Conservation (phyloP, 352 stramenopile genomes). For the Pythium aquatile region DNA sequence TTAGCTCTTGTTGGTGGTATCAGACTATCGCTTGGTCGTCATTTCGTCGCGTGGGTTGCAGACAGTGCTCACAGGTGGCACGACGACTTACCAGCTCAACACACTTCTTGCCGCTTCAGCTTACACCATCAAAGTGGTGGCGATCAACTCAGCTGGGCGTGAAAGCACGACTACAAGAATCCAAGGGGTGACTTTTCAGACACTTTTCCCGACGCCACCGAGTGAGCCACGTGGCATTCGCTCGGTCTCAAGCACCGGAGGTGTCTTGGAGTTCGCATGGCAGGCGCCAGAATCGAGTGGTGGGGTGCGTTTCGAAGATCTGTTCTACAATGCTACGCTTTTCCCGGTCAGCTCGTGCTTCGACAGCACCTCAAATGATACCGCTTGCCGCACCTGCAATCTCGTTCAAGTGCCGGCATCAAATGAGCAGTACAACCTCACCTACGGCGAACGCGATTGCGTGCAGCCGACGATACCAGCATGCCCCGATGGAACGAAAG, state of each 20-base stretch:
- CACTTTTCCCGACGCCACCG: conserved; percentile 25
- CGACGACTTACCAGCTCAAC: conserved; percentile 27
- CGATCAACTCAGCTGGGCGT: conserved; percentile 32
- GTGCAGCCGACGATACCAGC: conserved; percentile 10
- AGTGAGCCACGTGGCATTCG: conserved; percentile 36
- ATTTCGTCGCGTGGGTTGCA: conserved; percentile 15
- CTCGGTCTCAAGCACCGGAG: conserved; percentile 35
- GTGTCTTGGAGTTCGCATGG: conserved; percentile 54
- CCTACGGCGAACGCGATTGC: conserved; percentile 20
- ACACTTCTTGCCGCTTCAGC: conserved; percentile 34
- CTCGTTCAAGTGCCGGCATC: conserved; percentile 19
- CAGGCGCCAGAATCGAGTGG: conserved; percentile 39
- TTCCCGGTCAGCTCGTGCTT: conserved; percentile 38
- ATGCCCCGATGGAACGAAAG: conserved; percentile 38
- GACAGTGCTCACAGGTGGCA: conserved; percentile 13
- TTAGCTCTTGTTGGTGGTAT: conserved; percentile 13
- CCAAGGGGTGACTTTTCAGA: conserved; percentile 42
- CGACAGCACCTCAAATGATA: neutral
- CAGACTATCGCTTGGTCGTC: conserved; percentile 18
- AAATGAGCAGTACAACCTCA: conserved; percentile 31
- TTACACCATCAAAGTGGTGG: conserved; percentile 55
- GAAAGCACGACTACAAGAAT: conserved; percentile 26
- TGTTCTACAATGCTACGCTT: conserved; percentile 51
- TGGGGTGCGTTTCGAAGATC: conserved; percentile 25
- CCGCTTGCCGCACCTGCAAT: conserved; percentile 35